These are phyloP conservation scores for Claviceps cyperi DNA, from an alignment of 2,329 filamentous ascomycete species.

Conservation along the genomic window DNA sequence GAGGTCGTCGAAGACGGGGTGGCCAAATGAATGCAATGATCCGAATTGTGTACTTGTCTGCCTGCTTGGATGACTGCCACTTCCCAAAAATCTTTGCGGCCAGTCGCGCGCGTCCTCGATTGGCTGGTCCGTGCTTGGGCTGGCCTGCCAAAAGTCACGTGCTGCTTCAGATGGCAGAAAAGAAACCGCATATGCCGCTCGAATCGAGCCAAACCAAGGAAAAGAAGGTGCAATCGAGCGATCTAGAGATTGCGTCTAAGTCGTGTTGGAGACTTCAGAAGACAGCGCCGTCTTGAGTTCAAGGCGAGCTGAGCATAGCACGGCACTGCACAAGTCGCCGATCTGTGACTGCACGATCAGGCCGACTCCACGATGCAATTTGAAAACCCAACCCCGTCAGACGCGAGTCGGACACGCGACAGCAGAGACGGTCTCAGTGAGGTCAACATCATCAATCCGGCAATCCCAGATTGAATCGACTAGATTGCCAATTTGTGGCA, in stretches of 20 bases:
- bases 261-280: too few relatives aligned
- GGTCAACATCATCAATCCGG: accelerated
- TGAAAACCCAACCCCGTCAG: too few relatives aligned
- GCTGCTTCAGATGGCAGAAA: not conserved
- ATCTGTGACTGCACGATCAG: too few relatives aligned
- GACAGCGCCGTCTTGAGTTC: too few relatives aligned
- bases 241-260: not conserved
- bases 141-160: constrained; percentile 2
- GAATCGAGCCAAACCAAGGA: constrained; percentile 4
- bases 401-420: too few relatives aligned
- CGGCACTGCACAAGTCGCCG: too few relatives aligned
- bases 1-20: constrained; percentile 5
- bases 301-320: too few relatives aligned
- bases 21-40: constrained; percentile 5
- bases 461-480: not conserved
- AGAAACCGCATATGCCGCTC: not conserved
- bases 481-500: not conserved
- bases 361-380: too few relatives aligned
- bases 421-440: not conserved
- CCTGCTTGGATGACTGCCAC: not conserved
- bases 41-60: constrained; percentile 5
- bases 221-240: not conserved
- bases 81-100: constrained; percentile 6
- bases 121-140: constrained; percentile 2
- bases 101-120: not conserved